Conservation (phyloP, 2,329 filamentous ascomycete species). For the Ramularia collo-cygni region DNA sequence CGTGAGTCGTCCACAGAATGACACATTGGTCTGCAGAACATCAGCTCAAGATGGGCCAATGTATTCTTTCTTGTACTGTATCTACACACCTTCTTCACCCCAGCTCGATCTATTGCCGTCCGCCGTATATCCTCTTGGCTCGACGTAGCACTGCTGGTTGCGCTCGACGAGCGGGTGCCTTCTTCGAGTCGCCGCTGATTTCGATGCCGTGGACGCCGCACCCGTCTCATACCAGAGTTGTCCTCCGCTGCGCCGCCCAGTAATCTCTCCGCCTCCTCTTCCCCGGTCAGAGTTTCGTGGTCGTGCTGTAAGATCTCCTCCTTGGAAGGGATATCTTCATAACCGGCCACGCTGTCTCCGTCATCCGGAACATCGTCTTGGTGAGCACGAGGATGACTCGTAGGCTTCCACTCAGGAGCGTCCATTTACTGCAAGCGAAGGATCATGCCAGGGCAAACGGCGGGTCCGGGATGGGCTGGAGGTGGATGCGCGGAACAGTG, state of each 20-base stretch:
- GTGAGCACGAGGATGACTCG: no score
- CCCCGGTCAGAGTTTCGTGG: slow-evolving; percentile 37
- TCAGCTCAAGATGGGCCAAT: no score
- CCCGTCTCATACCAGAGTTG: slow-evolving; percentile 8
- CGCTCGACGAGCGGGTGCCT: slow-evolving; percentile 41
- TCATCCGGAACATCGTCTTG: no score
- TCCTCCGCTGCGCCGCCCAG: slow-evolving; percentile 16
- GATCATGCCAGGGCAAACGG: no score
- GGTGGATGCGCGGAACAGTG: no score
- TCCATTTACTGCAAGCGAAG: no score
- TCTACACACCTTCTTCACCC: slow-evolving; percentile 25
- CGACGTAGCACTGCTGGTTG: slow-evolving; percentile 28
- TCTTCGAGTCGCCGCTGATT: slow-evolving; percentile 63
- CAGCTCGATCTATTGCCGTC: not conserved
- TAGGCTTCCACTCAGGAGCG: no score
- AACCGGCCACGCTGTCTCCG: no score
- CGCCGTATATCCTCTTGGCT: slow-evolving; percentile 41
- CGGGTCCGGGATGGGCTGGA: no score
- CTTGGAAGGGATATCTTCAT: no score
- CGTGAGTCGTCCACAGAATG: slow-evolving; percentile 33
- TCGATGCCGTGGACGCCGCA: slow-evolving; percentile 21
- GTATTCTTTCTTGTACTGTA: slow-evolving; percentile 14
- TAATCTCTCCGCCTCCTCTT: slow-evolving; percentile 41
- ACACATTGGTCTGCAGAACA: slow-evolving; percentile 26
- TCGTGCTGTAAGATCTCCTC: slow-evolving; percentile 31